A percentile compares a stretch with the other conserved stretches of the same genome.
Conservation (phyloP, 148 eudicot species). For the Nepenthes mirabilis region DNA sequence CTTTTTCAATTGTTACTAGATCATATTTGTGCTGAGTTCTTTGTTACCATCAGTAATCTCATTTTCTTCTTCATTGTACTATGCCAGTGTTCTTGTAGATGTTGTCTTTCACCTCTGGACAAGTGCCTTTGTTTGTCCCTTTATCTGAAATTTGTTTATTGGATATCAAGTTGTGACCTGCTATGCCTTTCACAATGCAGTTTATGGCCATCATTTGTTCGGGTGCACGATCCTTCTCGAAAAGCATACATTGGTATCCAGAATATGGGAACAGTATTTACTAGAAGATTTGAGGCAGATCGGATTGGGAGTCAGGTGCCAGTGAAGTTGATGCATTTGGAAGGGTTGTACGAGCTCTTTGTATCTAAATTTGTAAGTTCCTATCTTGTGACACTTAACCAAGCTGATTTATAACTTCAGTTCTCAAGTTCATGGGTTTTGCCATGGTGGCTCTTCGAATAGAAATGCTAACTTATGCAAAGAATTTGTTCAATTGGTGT, state of each 20-base stretch:
- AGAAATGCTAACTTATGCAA: constrained; percentile 5
- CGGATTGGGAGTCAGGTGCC: constrained; percentile 94
- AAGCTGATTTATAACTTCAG: not conserved
- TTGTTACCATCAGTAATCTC: too few species aligned
- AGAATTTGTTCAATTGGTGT: constrained; percentile 10
- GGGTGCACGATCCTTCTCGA: constrained; percentile 91
- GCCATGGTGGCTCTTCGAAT: not conserved
- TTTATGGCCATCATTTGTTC: constrained; percentile 98
- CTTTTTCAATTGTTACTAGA: too few species aligned
- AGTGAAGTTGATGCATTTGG: constrained; percentile 93
- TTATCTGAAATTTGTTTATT: not conserved
- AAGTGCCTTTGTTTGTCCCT: not conserved
- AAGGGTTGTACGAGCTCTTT: constrained; percentile 87
- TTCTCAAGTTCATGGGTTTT: not conserved
- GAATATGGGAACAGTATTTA: constrained; percentile 87
- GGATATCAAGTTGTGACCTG: constrained; percentile 5
- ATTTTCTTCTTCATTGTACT: not conserved
- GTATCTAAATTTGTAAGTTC: constrained; percentile 86
- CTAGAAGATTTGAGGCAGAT: constrained; percentile 96
- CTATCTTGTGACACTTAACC: constrained; percentile 1
- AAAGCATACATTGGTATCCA: constrained; percentile 91
- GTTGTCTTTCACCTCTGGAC: not conserved
- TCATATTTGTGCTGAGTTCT: too few species aligned
- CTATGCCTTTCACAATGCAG: constrained; percentile 24
- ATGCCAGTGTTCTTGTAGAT: not conserved